Percentiles rank a stretch among this genome's conserved stretches.
phyloP scores from a whole-genome alignment of 768 basidiomycete species.

The Plicaturopsis crispa region DNA sequence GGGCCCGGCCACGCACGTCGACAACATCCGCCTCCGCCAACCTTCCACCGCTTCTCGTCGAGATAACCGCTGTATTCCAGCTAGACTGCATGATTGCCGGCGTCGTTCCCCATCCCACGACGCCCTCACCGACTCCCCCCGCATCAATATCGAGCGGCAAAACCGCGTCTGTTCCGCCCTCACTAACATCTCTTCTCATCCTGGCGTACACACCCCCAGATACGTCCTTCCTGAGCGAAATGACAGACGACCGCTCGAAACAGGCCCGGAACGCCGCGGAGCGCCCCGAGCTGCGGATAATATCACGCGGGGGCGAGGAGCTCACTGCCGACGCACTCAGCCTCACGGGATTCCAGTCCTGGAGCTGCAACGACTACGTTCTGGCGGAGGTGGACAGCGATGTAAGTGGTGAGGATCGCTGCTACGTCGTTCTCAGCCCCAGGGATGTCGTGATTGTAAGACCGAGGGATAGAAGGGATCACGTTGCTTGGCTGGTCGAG shows the following conservation, averaged over 20 bases:
- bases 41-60: conserved; percentile 61
- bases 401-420: conserved; percentile 29
- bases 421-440: conserved; percentile 83
- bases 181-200: conserved; percentile 73
- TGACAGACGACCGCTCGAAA: conserved; percentile 60
- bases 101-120: conserved; percentile 67
- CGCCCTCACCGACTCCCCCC: conserved; percentile 16
- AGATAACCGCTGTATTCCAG: conserved; percentile 88
- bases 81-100: conserved; percentile 95
- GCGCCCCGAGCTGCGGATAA: conserved; percentile 91
- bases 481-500: conserved; percentile 89
- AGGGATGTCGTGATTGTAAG: conserved; percentile 82
- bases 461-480: conserved; percentile 82
- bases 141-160: conserved; percentile 9
- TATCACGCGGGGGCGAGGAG: conserved; percentile 85
- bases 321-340: conserved; percentile 77
- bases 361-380: conserved; percentile 89
- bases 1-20: conserved; percentile 44
- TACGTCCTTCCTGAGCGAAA: conserved; percentile 57
- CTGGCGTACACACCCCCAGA: conserved; percentile 83
- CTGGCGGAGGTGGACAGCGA: conserved; percentile 41
- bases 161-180: conserved; percentile 15
- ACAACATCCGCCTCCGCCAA: conserved; percentile 35
- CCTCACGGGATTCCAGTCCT: conserved; percentile 70
- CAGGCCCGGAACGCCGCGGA: conserved; percentile 82